These are phyloP conservation scores for Oryza glaberrima DNA, from an alignment of 176 grass and related monocot species.

Conservation along the genomic window DNA sequence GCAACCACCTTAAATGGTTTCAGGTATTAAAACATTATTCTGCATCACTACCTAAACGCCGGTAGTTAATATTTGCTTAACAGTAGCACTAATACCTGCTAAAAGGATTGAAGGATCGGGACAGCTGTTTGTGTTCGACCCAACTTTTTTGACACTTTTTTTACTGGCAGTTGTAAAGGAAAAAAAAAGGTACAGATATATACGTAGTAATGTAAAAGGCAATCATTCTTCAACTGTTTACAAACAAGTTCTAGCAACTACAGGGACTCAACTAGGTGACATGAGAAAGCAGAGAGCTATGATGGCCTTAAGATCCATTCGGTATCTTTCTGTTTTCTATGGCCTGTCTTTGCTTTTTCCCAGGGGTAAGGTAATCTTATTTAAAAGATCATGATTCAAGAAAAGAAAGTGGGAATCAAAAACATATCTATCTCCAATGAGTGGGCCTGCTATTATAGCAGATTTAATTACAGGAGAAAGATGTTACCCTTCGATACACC, in stretches of 20 bases:
- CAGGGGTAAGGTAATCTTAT: slow-evolving; percentile 13
- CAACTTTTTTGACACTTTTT: neutral
- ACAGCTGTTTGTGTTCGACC: slow-evolving; percentile 14
- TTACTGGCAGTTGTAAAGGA: slow-evolving; percentile 12
- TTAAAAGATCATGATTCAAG: slow-evolving; percentile 41
- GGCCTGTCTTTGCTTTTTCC: slow-evolving; percentile 29
- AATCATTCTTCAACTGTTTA: slow-evolving; percentile 19
- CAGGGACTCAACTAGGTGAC: slow-evolving; percentile 16
- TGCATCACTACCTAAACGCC: neutral
- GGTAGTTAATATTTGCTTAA: neutral
- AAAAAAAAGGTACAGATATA: neutral
- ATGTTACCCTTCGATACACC: slow-evolving; percentile 20
- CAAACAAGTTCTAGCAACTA: slow-evolving; percentile 16
- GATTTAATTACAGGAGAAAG: slow-evolving; percentile 33
- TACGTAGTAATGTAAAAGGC: neutral
- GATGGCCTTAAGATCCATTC: slow-evolving; percentile 29
- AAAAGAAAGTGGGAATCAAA: slow-evolving; percentile 14
- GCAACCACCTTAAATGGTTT: slow-evolving; percentile 1
- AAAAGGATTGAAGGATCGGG: slow-evolving; percentile 16
- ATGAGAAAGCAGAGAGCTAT: slow-evolving; percentile 28
- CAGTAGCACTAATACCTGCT: neutral
- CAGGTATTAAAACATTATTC: slow-evolving; percentile 7
- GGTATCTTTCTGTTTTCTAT: slow-evolving; percentile 34
- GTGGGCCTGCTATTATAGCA: slow-evolving; percentile 41
- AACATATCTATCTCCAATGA: slow-evolving; percentile 32